Evolutionary conservation across 805 yeast genomes (phyloP), one percentile per base, ranked within the genome.

Genomic region (Ogataea ganodermae): DNA sequence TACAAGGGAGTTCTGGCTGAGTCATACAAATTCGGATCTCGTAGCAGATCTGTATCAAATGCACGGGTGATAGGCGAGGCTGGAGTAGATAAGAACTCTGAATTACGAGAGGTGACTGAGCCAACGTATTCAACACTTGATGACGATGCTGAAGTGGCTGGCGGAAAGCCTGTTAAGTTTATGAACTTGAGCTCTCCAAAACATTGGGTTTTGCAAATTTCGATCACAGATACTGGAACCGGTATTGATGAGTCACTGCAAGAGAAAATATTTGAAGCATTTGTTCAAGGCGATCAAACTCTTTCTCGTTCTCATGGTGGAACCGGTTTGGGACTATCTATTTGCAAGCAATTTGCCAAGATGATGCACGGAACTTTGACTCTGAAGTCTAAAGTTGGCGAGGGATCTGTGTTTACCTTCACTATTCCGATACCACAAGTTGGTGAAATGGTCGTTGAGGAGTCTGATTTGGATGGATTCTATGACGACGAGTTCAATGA

Each of bases 271-370:
- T 92, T 92, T 66, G 97, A 94, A 60, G 97, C 98, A 1, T 92
- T 92, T 71, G 90, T 91, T 16, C 99, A 92, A 69, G 99, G 98
- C 44, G 98, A 92, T 61, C 96, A 90, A 65, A 89, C 97, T 0
- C 73, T 89, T 22, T 87, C 96, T 4, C 76, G 96, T 61, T 88
- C 91, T 48, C 84, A 86, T 61, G 97, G 98, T 49, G 99, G 99
- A 56, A 94, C 97, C 0, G 99, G 98, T 2, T 73, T 92, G 40
- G 99, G 99, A 1, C 75, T 92, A 36, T 76, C 83, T 1, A 92
- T 92, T 60, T 94, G 97, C 68, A 75, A 89, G 49, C 97, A 92
- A 66, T 77, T 94, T 50, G 96, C 97, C 0, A 79, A 77, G 28
- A 80, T 91, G 81, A 92, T 92, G 98, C 78, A 83, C 48, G 69